Base-by-base conservation (phyloP, 371 early-diverging fungal species). In the Rhizopus delemar region DNA sequence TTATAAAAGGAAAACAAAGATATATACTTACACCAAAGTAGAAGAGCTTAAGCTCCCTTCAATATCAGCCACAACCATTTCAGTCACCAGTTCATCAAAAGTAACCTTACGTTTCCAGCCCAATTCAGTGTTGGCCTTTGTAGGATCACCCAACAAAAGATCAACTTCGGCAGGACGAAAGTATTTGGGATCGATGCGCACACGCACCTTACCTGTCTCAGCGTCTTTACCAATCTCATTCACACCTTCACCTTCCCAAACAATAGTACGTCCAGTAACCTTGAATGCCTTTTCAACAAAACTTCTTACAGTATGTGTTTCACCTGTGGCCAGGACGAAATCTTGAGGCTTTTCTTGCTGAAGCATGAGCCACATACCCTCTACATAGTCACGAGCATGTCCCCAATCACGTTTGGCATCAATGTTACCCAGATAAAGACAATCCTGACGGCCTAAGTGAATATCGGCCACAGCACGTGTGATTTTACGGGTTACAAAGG, bases 341-440 rank as follows among this genome's bases (percentile, higher is more conserved):
- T 93, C 93, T 22, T 91, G 86, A 11, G 91, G 87, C 9, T 66
- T 43, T 11, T 90, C 87, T 68, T 91, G 90, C 69, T 91, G 93
- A 11, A 93, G 77, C 90, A 93, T 93, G 56, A 85, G 74, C 90
- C 91, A 91, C 93, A 91, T 93, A 57, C 92, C 93, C 76, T 90
- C 90, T 59, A 91, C 78, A 68, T 93, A 93, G 65, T 93, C 93
- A 51, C 86, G 80, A 28, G 92, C 93, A 69, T 93, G 92, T 51
- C 93, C 93, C 93, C 93, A 93, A 77, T 91, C 92, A 74, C 93
- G 85, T 77, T 86, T 86, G 49, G 93, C 86, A 70, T 93, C 91
- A 41, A 93, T 76, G 71, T 93, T 93, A 60, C 93, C 93, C 7
- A 93, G 73, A 68, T 87, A 87, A 28, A 93, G 56, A 70, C 89